Conservation (phyloP, 176 grass and related monocot species). For the Oryza glumipatula region DNA sequence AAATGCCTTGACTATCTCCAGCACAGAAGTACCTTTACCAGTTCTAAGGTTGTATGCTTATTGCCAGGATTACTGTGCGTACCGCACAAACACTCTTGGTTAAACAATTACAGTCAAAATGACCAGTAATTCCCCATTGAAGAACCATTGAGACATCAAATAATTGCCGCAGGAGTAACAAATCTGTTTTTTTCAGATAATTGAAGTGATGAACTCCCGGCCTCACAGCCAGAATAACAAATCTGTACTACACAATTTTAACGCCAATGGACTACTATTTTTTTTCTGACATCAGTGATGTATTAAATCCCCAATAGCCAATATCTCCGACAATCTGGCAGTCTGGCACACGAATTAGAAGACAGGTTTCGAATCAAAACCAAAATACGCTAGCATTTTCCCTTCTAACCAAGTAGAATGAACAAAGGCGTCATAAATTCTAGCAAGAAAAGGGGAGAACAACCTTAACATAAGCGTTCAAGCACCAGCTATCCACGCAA, state of each 20-base stretch:
- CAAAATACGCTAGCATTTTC: neutral
- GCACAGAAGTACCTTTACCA: conserved; percentile 86
- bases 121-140: too few species aligned
- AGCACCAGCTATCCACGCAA: neutral
- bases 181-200: too few species aligned
- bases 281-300: too few species aligned
- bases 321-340: neutral
- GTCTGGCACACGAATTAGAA: neutral
- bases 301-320: neutral
- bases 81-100: too few species aligned
- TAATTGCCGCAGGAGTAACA: too few species aligned
- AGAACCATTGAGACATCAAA: too few species aligned
- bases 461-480: neutral
- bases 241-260: too few species aligned
- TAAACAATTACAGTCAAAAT: too few species aligned
- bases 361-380: neutral
- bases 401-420: neutral
- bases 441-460: neutral
- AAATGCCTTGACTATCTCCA: conserved; percentile 95
- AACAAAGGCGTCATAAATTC: neutral
- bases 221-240: too few species aligned
- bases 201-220: too few species aligned
- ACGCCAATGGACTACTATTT: too few species aligned
- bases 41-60: neutral
- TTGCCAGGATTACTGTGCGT: too few species aligned